A percentile compares a stretch with the other conserved stretches of the same genome.
Evolutionary conservation across 2,329 filamentous ascomycete species (phyloP).

Genomic region (Aspergillus fructus): DNA sequence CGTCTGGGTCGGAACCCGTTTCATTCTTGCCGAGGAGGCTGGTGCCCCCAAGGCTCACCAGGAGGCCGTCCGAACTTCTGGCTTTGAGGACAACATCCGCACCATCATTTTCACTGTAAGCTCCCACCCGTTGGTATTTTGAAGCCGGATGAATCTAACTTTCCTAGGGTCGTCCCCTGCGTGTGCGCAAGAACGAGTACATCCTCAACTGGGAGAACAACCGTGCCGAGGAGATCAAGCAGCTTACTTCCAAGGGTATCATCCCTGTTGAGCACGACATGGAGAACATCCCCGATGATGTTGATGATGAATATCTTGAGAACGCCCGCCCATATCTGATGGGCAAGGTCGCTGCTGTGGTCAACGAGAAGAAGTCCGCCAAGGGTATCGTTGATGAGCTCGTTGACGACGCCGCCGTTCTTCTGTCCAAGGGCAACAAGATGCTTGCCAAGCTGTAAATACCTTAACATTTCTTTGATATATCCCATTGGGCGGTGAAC

Average conservation of each 20-base stretch:
- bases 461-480: constrained; percentile 10
- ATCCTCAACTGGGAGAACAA: constrained; percentile 96
- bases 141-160: constrained; percentile 17
- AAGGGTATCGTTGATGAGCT: constrained; percentile 95
- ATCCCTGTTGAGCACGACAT: constrained; percentile 94
- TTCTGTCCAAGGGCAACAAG: constrained; percentile 67
- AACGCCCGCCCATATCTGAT: constrained; percentile 89
- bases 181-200: constrained; percentile 90
- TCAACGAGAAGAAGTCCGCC: constrained; percentile 87
- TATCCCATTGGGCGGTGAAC: not conserved
- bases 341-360: constrained; percentile 93
- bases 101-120: constrained; percentile 91
- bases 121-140: not conserved
- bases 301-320: constrained; percentile 84
- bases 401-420: constrained; percentile 73
- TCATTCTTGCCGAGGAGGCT: constrained; percentile 91
- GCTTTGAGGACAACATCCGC: constrained; percentile 93
- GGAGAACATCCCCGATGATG: constrained; percentile 71
- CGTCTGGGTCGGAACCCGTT: constrained; percentile 96
- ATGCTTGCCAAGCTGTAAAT: constrained; percentile 68
- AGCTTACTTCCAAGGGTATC: constrained; percentile 82
- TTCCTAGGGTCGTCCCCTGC: constrained; percentile 73
- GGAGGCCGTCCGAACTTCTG: constrained; percentile 86
- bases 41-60: constrained; percentile 92
- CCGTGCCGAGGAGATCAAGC: constrained; percentile 84